phyloP scores from a whole-genome alignment of 768 basidiomycete genomes.

The Stropharia rugosoannulata region DNA sequence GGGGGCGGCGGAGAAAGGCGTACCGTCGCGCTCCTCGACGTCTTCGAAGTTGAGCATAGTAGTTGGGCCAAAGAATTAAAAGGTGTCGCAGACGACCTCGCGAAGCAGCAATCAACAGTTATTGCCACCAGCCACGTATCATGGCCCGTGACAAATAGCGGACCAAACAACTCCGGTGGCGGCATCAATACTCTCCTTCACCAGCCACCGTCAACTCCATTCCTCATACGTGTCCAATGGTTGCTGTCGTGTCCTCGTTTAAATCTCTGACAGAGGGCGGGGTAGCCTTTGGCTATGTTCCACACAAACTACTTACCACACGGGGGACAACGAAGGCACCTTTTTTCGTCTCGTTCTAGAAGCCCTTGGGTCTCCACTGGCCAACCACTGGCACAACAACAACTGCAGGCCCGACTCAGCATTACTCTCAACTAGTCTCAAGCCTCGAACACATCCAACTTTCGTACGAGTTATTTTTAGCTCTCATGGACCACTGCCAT shows the following conservation, averaged over 20 bases:
- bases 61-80: constrained; percentile 17
- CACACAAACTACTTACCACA: no score
- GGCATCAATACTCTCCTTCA: not conserved
- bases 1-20: constrained; percentile 19
- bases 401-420: no score
- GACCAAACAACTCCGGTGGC: constrained; percentile 25
- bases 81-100: constrained; percentile 41
- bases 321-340: no score
- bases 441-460: no score
- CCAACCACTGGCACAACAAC: no score
- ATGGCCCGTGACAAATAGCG: constrained; percentile 9
- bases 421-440: no score
- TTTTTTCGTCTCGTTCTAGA: no score
- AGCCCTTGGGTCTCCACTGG: no score
- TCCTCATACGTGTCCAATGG: not conserved
- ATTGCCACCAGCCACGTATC: constrained; percentile 33
- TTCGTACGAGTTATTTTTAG: no score
- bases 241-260: not conserved
- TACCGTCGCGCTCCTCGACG: constrained; percentile 95
- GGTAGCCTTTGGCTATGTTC: no score
- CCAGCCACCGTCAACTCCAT: not conserved
- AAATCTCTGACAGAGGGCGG: no score
- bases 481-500: no score
- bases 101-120: constrained; percentile 19
- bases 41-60: constrained; percentile 89